Evolutionary conservation across 352 stramenopile species (phyloP).

Genomic region (Blastocystis hominis): DNA sequence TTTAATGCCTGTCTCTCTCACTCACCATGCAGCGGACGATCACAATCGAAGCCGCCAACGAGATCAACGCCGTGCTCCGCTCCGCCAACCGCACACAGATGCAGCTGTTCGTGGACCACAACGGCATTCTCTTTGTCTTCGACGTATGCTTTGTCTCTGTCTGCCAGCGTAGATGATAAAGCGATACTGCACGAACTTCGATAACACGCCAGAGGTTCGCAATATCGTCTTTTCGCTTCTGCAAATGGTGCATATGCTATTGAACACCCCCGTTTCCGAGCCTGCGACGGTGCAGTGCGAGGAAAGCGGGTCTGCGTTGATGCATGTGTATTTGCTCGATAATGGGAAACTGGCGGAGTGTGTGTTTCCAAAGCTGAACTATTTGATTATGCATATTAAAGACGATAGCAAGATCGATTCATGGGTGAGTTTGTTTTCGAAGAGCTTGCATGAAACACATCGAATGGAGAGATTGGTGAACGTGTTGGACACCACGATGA

Average conservation of each 20-base stretch:
- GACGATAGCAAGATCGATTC: neutral
- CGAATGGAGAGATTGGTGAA: conserved; percentile 4
- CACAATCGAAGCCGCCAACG: neutral
- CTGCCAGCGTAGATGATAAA: conserved; percentile 29
- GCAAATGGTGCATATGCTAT: neutral
- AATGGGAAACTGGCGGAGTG: neutral
- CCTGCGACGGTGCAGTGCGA: neutral
- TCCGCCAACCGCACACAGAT: neutral
- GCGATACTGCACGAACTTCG: neutral
- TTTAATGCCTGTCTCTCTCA: neutral
- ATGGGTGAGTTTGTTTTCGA: neutral
- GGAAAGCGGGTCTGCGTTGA: neutral
- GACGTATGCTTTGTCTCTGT: neutral
- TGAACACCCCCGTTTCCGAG: neutral
- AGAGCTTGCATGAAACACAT: neutral
- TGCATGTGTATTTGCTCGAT: neutral
- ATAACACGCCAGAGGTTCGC: neutral
- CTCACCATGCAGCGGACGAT: neutral
- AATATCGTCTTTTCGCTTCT: neutral
- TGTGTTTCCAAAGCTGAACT: neutral
- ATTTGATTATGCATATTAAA: neutral
- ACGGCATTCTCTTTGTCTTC: neutral
- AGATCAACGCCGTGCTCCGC: conserved; percentile 12
- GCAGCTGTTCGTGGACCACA: conserved; percentile 5
- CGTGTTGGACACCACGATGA: conserved; percentile 27